Conservation (phyloP, 768 basidiomycete genomes). For the Leccinum pellstonianum region DNA sequence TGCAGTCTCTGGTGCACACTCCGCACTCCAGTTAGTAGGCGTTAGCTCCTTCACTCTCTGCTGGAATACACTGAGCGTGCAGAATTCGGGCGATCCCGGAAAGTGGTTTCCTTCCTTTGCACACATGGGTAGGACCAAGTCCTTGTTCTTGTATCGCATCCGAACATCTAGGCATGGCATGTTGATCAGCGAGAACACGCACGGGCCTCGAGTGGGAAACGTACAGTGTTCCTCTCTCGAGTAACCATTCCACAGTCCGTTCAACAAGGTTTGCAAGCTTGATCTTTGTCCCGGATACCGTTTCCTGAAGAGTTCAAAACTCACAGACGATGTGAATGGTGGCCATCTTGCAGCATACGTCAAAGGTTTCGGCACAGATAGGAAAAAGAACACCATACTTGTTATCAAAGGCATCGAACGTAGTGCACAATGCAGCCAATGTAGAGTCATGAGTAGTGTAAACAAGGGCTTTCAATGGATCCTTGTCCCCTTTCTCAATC, state of each 20-base stretch:
- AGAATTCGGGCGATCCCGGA: conserved; percentile 69
- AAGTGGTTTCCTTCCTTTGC: conserved; percentile 66
- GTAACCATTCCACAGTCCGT: conserved; percentile 35
- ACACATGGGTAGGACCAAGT: conserved; percentile 62
- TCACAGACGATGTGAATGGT: conserved; percentile 69
- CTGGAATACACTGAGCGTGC: conserved; percentile 63
- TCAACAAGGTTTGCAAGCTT: conserved; percentile 43
- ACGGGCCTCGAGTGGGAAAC: conserved; percentile 10
- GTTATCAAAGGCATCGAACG: conserved; percentile 73
- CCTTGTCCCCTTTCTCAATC: conserved; percentile 40
- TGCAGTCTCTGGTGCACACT: conserved; percentile 45
- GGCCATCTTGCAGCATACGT: conserved; percentile 53
- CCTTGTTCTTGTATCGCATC: conserved; percentile 75
- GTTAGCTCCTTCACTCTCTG: conserved; percentile 62
- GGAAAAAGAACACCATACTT: conserved; percentile 40
- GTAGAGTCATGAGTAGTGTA: conserved; percentile 74
- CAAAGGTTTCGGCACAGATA: not conserved
- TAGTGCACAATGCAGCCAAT: conserved; percentile 59
- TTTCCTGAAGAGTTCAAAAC: conserved; percentile 70
- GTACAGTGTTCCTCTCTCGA: conserved; percentile 43
- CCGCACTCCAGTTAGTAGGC: conserved; percentile 62
- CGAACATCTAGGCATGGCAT: conserved; percentile 49
- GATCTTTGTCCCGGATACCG: conserved; percentile 5
- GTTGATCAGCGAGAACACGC: not conserved
- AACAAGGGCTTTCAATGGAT: conserved; percentile 63